Evolutionary conservation across 768 basidiomycete genomes (phyloP), one percentile per base, ranked within the genome.

Genomic region (Porphyrellus cyaneotinctus): DNA sequence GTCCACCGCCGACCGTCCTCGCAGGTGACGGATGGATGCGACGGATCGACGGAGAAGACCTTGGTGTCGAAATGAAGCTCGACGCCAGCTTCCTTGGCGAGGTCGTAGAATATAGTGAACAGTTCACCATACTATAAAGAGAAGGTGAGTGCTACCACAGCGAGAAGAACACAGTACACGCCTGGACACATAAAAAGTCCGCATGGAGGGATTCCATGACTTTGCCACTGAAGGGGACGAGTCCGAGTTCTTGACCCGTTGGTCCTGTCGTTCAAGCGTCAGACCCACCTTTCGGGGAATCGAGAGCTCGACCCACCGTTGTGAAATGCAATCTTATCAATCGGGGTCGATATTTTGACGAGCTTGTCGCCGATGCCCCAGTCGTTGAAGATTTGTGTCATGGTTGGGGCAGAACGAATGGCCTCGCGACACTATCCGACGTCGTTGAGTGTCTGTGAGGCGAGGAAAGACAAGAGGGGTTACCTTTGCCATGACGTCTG

Each of bases 111-210:
- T 49, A 82, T 63, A 1, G 68, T 54, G 47, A 79, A 74, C 24
- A 86, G 65, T 22, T 80, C 78, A 11, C 76, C 75, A 49, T 84
- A 80, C 81, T 84, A 33, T 10, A n/a, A n/a, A n/a, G 32, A 3
- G 32, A 18, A 10, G n/a, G 38, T 39, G 38, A 39, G 38, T 6
- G 38, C 22, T 9, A 39, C 20, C 1, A 13, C 23, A 4, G 7
- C 9, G n/a, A 36, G 6, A 13, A 11, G 9, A 15, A 22, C 39
- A n/a, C 18, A n/a, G 55, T 2, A 53, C 75, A 48, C 53, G 79
- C 79, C 58, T 76, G 74, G 58, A 77, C 74, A 52, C 68, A 74
- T 69, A 63, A 62, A 57, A 79, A 78, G 8, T 78, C 73, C 2
- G 73, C 78, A 0, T 76, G 72, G 0, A 78, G 70, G 32, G 77